Evolutionary conservation across 106 monocot genomes (phyloP), one percentile per base, ranked within the genome.

Genomic region (Ottelia alismoides): DNA sequence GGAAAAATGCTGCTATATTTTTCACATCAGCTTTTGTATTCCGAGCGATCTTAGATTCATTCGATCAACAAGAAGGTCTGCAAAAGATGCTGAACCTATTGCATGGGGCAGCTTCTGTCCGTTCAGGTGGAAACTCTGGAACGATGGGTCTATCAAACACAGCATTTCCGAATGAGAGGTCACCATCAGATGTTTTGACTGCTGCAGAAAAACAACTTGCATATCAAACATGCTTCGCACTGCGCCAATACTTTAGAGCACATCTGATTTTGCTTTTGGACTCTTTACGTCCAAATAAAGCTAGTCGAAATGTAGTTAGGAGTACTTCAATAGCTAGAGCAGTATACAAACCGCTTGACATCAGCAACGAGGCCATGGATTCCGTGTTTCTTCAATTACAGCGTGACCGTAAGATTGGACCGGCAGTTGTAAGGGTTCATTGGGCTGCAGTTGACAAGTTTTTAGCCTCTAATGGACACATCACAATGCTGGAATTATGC

Each of bases 341-440:
- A 60, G 81, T 72, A 5, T 85, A 89, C 68, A 89, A 82, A 75
- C 96, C 89, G 43, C 71, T 96, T 46, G 96, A 96, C 66, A 84
- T 96, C 49, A 85, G 89, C 65, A 89, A 79, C 70, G 96, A 96
- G 67, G 85, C 84, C 19, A 85, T 96, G 81, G 96, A 96, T 63
- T 56, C 81, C 17, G 76, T 96, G 20, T 85, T 89, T 58, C 68
- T 72, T 48, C 96, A 78, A 49, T 84, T 89, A 60, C 88, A 96
- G 72, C 78, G 88, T 28, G 96, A 96, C 60, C 78, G 96, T 52
- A 96, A 96, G 66, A 70, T 96, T 60, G 96, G 96, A 10, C 69
- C 85, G 65, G 81, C 76, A 58, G 72, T 96, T 70, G 89, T 85
- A 29, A 66, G 85, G 68, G 76, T 81, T 27, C 81, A 76, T 25